phyloP scores from a whole-genome alignment of 345 rosid genomes.

The Camelina neglecta region DNA sequence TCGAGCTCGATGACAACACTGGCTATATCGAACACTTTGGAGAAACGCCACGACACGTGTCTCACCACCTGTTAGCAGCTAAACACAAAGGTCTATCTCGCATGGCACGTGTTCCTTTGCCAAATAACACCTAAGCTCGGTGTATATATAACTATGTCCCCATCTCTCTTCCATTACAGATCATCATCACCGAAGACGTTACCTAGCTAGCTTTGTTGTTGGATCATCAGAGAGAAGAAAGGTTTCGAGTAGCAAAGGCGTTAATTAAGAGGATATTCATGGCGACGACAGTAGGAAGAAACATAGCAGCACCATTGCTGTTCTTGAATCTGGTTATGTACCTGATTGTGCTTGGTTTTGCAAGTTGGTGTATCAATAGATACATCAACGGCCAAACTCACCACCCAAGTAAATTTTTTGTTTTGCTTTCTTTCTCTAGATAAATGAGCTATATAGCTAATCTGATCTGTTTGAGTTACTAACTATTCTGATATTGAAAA shows the following conservation, averaged over 20 bases:
- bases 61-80: conserved; percentile 55
- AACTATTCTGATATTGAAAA: background rate
- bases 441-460: background rate
- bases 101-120: conserved; percentile 38
- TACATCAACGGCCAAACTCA: conserved; percentile 75
- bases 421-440: background rate
- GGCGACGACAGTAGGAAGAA: conserved; percentile 83
- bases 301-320: conserved; percentile 86
- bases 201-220: conserved; percentile 4
- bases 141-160: conserved; percentile 27
- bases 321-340: conserved; percentile 87
- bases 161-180: background rate
- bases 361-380: conserved; percentile 83
- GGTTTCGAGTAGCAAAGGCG: conserved; percentile 8
- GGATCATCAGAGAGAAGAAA: background rate
- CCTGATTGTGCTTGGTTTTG: conserved; percentile 73
- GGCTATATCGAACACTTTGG: conserved; percentile 40
- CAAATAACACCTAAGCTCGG: conserved; percentile 9
- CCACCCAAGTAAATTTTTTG: conserved; percentile 67
- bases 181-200: conserved; percentile 30
- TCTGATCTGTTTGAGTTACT: background rate
- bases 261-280: conserved; percentile 26
- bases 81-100: conserved; percentile 22
- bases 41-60: conserved; percentile 46
- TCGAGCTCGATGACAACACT: conserved; percentile 41